Percentiles rank a stretch among this genome's conserved stretches.
phyloP scores from a whole-genome alignment of 306 rosid genomes.

The Boehmeria nivea region DNA sequence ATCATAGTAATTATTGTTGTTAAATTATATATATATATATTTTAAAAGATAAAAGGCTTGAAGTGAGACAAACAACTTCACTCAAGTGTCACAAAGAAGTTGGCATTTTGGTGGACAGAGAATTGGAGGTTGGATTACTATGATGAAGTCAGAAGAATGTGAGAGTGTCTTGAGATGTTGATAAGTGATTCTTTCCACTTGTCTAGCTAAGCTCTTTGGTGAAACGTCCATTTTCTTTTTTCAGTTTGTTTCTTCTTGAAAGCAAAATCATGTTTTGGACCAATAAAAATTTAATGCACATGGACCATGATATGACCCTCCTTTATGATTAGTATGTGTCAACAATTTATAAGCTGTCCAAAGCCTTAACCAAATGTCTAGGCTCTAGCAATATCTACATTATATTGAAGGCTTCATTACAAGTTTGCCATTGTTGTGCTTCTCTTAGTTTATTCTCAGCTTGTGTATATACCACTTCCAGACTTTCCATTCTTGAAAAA shows the following conservation, averaged over 20 bases:
- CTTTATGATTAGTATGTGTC: conserved; percentile 3
- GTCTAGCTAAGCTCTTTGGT: conserved; percentile 6
- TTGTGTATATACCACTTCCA: no score
- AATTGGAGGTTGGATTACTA: no score
- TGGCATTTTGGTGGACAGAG: no score
- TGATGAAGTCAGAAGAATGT: neutral
- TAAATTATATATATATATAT: no score
- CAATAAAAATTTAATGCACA: conserved; percentile 1
- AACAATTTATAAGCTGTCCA: neutral
- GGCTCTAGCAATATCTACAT: neutral
- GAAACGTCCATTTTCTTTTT: conserved; percentile 13
- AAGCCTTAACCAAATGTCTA: neutral
- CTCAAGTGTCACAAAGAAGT: no score
- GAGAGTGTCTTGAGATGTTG: conserved; percentile 15
- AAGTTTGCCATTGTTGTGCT: conserved; percentile 1
- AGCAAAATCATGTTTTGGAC: neutral
- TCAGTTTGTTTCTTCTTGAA: neutral
- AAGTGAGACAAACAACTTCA: no score
- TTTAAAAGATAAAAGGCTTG: no score
- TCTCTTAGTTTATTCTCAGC: neutral
- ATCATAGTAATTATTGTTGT: no score
- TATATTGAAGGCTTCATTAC: neutral
- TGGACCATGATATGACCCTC: neutral
- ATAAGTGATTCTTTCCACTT: neutral
- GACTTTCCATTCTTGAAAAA: no score